These are phyloP conservation scores for Colletotrichum sp. DNA, from an alignment of 2,329 filamentous ascomycete species.

Conservation along the genomic window DNA sequence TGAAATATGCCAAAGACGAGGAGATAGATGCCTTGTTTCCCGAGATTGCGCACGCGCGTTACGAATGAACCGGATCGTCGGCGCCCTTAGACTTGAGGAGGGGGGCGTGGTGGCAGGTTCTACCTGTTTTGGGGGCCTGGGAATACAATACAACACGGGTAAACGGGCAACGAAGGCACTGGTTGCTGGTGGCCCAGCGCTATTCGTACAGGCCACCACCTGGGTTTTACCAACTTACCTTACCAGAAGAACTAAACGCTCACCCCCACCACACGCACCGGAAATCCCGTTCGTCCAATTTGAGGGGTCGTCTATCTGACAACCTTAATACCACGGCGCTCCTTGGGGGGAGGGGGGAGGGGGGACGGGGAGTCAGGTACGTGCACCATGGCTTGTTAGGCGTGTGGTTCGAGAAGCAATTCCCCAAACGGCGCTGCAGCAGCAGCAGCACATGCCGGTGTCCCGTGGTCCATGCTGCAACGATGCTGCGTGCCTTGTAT, in stretches of 20 bases:
- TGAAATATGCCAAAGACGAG: not conserved
- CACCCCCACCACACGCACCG: not conserved
- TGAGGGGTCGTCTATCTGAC: not conserved
- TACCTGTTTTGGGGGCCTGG: not conserved
- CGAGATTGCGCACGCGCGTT: not conserved
- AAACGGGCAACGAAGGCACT: not conserved
- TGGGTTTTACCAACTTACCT: not conserved
- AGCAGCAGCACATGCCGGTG: not conserved
- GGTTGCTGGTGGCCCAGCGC: not conserved
- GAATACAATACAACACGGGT: not conserved
- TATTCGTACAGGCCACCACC: not conserved
- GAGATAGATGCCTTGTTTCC: not conserved
- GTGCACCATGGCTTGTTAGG: not conserved
- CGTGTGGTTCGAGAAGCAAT: not conserved
- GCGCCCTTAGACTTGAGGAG: not conserved
- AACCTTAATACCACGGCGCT: constrained; percentile 8
- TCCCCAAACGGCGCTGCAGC: not conserved
- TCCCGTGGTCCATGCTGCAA: not conserved
- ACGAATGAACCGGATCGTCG: not conserved
- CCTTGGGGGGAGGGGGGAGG: not conserved
- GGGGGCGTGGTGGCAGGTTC: not conserved
- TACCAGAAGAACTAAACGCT: not conserved
- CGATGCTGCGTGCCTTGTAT: not conserved
- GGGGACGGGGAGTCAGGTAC: not conserved
- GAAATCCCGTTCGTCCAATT: constrained; percentile 6